Evolutionary conservation across 192 early-diverging fungal genomes (phyloP), one percentile per base, ranked within the genome.

Genomic region (Lobosporangium transversale): DNA sequence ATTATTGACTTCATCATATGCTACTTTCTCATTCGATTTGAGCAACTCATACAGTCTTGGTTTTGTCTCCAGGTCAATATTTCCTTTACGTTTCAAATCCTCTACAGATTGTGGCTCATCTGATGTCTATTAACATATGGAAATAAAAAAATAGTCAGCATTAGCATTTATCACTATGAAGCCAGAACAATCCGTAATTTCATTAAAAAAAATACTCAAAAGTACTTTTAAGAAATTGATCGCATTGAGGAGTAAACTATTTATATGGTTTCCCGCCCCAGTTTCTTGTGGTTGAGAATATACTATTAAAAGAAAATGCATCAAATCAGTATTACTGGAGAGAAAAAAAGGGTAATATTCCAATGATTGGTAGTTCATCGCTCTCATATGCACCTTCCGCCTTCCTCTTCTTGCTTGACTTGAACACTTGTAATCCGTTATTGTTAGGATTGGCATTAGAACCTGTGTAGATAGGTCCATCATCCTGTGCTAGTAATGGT

Each of bases 1-100:
- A 6, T 84, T 61, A 18, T 82, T 81, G 2, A 73, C 29, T 1
- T 78, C 32, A 58, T 89, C 86, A 73, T 84, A 93, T 0, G 75
- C 70, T 23, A 94, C 87, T 47, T 92, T 92, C 35, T 86, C 83
- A 63, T 90, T 93, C 33, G 79, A 67, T 12, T 79, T 81, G 30
- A 93, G 65, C 21, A 87, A 81, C 7, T 86, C 63, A 69, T 83
- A 89, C 47, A 90, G 81, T 9, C 81, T 70, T 9, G 78, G 71
- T 20, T 87, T 85, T 6, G 80, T 80, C 48, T 63, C 56, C 56
- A 92, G 84, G 58, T 92, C 86, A 21, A 85, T 75, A 30, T 86
- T 74, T 27, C 80, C 81, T 43, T 85, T 81, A 15, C 82, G 61
- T n/a, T 78, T 70, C 52, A 92, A 81, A 50, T 88, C 87, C 9